phyloP scores from a whole-genome alignment of 208 protist species.

The Lotmaria passim region DNA sequence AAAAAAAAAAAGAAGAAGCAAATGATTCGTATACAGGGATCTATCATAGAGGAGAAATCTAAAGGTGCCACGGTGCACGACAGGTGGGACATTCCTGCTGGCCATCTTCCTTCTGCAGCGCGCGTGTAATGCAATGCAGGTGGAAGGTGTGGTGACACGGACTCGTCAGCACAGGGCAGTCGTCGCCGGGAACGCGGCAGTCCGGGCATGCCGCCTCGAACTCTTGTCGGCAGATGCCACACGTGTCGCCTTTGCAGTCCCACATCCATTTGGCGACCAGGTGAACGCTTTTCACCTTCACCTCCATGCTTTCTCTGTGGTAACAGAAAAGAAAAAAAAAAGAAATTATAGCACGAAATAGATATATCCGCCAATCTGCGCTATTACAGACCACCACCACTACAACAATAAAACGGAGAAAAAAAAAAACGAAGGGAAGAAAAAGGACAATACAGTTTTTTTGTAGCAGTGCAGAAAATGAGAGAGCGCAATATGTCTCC shows the following conservation, averaged over 20 bases:
- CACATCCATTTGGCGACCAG: conserved; percentile 89
- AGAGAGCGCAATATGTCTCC: no score
- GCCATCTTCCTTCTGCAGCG: conserved; percentile 68
- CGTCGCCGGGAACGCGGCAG: conserved; percentile 86
- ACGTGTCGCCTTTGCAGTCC: conserved; percentile 88
- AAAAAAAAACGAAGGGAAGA: not conserved
- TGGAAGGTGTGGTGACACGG: conserved; percentile 99
- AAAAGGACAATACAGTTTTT: not conserved
- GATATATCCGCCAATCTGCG: no score
- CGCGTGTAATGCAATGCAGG: conserved; percentile 99
- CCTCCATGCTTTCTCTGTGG: conserved; percentile 54
- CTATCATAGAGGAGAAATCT: no score
- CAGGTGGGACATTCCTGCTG: conserved; percentile 82
- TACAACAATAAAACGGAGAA: not conserved
- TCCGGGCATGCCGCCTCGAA: conserved; percentile 89
- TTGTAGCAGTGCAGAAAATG: not conserved
- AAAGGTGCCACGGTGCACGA: conserved; percentile 80
- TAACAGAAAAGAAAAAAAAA: not conserved
- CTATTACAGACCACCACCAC: not conserved
- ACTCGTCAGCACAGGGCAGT: conserved; percentile 97
- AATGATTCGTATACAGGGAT: no score
- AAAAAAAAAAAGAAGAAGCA: not conserved
- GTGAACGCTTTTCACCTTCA: conserved; percentile 80
- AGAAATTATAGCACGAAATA: not conserved
- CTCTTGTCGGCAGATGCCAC: conserved; percentile 83